Conservation (phyloP, 148 eudicot species). For the Camellia lanceoleosa region DNA sequence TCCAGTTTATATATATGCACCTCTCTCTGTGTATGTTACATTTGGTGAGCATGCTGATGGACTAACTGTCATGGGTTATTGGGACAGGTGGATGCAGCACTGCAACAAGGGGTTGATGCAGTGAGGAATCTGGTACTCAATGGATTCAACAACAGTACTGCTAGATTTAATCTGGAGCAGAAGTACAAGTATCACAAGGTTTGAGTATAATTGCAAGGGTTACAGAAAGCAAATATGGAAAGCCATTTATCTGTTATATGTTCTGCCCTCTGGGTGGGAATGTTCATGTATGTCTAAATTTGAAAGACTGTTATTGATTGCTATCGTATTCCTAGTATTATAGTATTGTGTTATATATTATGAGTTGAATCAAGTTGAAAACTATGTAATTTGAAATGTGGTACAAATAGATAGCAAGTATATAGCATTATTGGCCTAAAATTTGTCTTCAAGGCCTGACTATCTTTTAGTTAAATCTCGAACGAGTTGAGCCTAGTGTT, state of each 20-base stretch:
- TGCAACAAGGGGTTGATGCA: slow-evolving; percentile 87
- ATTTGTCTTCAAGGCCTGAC: no score
- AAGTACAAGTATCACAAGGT: slow-evolving; percentile 94
- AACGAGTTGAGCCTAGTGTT: no score
- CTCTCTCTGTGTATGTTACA: neutral
- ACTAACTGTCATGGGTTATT: neutral
- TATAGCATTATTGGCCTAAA: no score
- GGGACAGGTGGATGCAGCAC: slow-evolving; percentile 79
- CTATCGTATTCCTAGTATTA: neutral
- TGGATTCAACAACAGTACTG: slow-evolving; percentile 63
- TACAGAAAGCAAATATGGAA: neutral
- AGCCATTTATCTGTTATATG: neutral
- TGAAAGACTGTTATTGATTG: no score
- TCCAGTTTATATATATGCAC: no score
- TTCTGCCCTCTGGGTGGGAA: neutral
- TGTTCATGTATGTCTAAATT: neutral
- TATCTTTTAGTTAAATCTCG: no score
- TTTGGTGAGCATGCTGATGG: neutral
- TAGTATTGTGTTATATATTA: no score
- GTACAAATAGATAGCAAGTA: no score
- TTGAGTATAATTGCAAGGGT: slow-evolving; percentile 8
- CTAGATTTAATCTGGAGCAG: slow-evolving; percentile 84
- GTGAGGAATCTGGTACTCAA: slow-evolving; percentile 57
- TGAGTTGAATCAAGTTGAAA: no score
- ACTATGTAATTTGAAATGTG: no score